Evolutionary conservation across 345 rosid species (phyloP), one percentile per base, ranked within the genome.

Genomic region (Eucalyptus microcorys): DNA sequence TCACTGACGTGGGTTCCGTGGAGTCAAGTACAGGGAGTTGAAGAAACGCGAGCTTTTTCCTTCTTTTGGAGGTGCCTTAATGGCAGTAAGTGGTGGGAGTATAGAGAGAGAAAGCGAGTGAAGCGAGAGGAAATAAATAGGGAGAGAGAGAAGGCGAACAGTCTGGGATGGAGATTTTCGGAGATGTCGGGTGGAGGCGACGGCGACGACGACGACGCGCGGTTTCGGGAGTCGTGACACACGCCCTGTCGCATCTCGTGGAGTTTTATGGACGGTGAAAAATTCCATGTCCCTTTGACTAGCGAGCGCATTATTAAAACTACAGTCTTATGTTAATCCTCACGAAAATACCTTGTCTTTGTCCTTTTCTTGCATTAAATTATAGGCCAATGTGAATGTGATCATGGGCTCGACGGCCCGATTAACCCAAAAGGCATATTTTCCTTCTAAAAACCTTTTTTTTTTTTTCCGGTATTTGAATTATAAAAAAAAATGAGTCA

Each of bases 1-100:
- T 93, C 96, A 93, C 93, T 21, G 87, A 71, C 90, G 26, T 49
- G 86, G 49, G 10, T 26, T 57, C 14, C 10, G 52, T 45, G 86
- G 48, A 45, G 86, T 13, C 37, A 49, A 34, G 87, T 11, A 42
- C 49, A 6, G 59, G 87, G 59, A 85, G 87, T 16, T 16, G 59
- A 8, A 22, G n/a, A 30, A 45, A 84, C 37, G 30, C 61, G 19
- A 85, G 87, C 37, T 14, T 30, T 61, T 30, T 30, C 68, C 47
- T 40, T 2, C 84, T 40, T 22, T 22, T 21, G 30, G 83, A 10
- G 84, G 84, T 21, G 83, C 5, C 45, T 37, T 71, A 21, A 71
- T 71, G 81, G 81, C 45, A 21, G 15, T 14, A 5, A 2, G 84
- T 11, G 47, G 9, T 21, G 84, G 47, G 47, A 71, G 84, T 21